Percentiles rank a stretch among this genome's conserved stretches.
Conservation (phyloP, 2,329 filamentous ascomycete genomes). For the Hypoxylon sp. region DNA sequence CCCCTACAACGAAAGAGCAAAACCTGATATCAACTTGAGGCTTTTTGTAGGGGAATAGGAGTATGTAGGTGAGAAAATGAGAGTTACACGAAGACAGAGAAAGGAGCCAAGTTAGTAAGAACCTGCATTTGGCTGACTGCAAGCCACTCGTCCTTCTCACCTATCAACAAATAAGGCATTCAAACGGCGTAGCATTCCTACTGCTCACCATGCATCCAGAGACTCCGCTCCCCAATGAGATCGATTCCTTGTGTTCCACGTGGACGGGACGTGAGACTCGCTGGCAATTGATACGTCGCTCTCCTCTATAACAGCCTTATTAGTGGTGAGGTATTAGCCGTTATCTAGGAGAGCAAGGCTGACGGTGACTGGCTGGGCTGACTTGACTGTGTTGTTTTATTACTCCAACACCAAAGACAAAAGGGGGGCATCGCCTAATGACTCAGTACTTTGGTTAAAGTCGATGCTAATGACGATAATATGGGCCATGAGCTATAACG, state of each 20-base stretch:
- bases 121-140: conserved; percentile 31
- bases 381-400: conserved; percentile 24
- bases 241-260: conserved; percentile 28
- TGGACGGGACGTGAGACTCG: conserved; percentile 32
- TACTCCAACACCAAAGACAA: conserved; percentile 7
- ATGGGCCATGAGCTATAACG: conserved; percentile 4
- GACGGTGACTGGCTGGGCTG: conserved; percentile 36
- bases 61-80: conserved; percentile 1
- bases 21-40: conserved; percentile 10
- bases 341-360: conserved; percentile 37
- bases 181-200: conserved; percentile 25
- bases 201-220: conserved; percentile 20
- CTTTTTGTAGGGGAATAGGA: not conserved
- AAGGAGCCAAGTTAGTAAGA: conserved; percentile 27
- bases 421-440: not conserved
- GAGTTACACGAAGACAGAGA: conserved; percentile 6
- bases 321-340: conserved; percentile 23
- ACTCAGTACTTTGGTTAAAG: conserved; percentile 6
- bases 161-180: conserved; percentile 35
- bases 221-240: conserved; percentile 31
- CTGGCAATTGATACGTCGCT: conserved; percentile 16
- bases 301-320: conserved; percentile 17
- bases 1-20: not conserved
- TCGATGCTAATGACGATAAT: conserved; percentile 17
- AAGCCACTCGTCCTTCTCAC: conserved; percentile 23